Base-by-base conservation (phyloP, 2,329 filamentous ascomycete species). In the Microdochium bolleyi region DNA sequence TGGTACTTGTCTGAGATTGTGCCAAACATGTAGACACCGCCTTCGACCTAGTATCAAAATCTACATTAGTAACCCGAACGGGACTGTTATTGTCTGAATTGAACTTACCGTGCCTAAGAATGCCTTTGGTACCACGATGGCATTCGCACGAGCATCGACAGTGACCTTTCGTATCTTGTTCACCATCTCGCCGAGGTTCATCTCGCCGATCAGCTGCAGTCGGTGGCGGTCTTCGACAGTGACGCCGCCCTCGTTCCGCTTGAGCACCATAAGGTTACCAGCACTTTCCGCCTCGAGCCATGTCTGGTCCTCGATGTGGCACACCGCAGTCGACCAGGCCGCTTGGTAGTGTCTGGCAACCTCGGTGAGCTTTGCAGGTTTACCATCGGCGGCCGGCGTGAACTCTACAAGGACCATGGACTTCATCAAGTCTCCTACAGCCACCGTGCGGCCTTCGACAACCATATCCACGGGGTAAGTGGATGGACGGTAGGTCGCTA, bases 351-450 rank as follows among this genome's bases (percentile, higher is more conserved):
- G 89, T 21, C 92, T 80, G 3, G 87, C 88, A 2, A 88, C 75
- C 72, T 96, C 90, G 1, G 76, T 75, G 8, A 97, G 75, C 51
- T 75, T 80, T 52, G 85, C 80, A 11, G 77, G 70, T n/a, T 79
- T 68, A 1, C 79, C 82, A 2, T 80, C 70, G 22, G 75, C 67
- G 2, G 82, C 78, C 2, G 78, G 77, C 0, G 77, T 73, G 63
- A 87, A 94, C 63, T 94, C 78, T 9, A 96, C 75, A 5, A 97
- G 73, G 1, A 87, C 85, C 24, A 95, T 76, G 1, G 89, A 95
- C 71, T 97, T 96, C 88, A 96, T 96, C 48, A 99, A 73, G 64
- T 99, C 94, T 0, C 87, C 88, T 10, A 97, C 84, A 0, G 88
- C 89, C 56, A 99, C 92, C 24, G 82, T 76, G 59, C 86, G 84